Percentiles rank a stretch among this genome's conserved stretches.
Conservation (phyloP, 306 rosid genomes). For the Inga laurina region DNA sequence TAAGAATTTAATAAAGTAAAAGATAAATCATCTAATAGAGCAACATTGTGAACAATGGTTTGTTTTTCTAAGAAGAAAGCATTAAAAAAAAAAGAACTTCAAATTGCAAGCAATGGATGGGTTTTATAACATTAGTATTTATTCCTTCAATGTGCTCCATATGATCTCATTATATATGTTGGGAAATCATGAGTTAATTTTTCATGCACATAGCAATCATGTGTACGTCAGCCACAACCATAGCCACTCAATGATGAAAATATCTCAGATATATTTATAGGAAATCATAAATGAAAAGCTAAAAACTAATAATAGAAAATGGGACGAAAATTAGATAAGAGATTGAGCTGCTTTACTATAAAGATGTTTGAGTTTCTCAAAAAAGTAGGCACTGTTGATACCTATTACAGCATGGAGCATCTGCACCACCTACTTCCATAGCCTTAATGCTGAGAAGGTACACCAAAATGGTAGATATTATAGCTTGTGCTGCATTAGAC, state of each 20-base stretch:
- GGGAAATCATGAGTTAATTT: neutral
- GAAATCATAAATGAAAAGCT: neutral
- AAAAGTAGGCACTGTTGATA: too few species aligned
- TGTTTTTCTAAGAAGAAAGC: neutral
- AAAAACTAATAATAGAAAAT: neutral
- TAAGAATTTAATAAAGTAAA: conserved; percentile 6
- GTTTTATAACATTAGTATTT: neutral
- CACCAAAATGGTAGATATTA: too few species aligned
- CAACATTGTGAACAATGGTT: neutral
- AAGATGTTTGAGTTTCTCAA: too few species aligned
- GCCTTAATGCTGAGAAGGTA: too few species aligned
- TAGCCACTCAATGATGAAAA: neutral
- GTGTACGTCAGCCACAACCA: neutral
- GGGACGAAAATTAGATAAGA: neutral
- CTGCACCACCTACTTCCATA: too few species aligned
- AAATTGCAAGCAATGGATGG: neutral
- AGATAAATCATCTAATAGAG: neutral
- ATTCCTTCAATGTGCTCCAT: neutral
- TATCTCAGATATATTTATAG: neutral
- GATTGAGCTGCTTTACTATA: neutral
- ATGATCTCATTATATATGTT: neutral
- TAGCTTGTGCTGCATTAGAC: too few species aligned
- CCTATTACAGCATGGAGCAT: too few species aligned
- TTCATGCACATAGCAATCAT: neutral
- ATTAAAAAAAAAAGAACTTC: neutral